A percentile compares a stretch with the other conserved stretches of the same genome.
Conservation (phyloP, 345 rosid genomes). For the Zanthoxylum bungeanum region DNA sequence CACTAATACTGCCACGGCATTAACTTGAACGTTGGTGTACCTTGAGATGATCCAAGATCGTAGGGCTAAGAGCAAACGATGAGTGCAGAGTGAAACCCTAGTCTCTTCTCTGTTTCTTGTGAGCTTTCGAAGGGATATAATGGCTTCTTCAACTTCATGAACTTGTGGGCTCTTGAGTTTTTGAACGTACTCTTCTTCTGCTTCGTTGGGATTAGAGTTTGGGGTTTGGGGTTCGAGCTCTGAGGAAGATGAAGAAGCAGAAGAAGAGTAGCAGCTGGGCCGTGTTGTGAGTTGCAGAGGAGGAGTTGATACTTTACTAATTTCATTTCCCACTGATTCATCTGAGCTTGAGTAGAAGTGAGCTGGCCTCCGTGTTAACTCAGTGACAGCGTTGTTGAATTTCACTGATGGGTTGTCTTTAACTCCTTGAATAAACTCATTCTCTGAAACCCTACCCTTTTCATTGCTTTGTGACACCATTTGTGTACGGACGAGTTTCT, state of each 20-base stretch:
- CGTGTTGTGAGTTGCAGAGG: constrained; percentile 44
- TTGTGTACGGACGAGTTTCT: constrained; percentile 39
- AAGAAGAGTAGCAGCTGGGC: constrained; percentile 65
- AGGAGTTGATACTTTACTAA: constrained; percentile 26
- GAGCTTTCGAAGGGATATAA: constrained; percentile 44
- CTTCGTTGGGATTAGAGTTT: constrained; percentile 24
- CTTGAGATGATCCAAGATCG: constrained; percentile 48
- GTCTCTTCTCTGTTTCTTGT: constrained; percentile 52
- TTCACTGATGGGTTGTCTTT: constrained; percentile 34
- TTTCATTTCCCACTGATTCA: constrained; percentile 31
- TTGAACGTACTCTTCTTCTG: constrained; percentile 43
- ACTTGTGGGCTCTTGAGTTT: constrained; percentile 53
- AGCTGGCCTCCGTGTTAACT: constrained; percentile 35
- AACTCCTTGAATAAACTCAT: constrained; percentile 32
- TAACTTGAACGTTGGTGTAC: constrained; percentile 63
- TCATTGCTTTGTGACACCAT: constrained; percentile 18
- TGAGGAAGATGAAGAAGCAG: constrained; percentile 45
- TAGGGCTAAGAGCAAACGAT: constrained; percentile 47
- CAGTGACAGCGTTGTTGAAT: constrained; percentile 43
- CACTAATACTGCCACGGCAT: constrained; percentile 68
- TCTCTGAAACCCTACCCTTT: constrained; percentile 18
- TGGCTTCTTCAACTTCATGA: constrained; percentile 58
- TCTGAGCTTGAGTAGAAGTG: constrained; percentile 50
- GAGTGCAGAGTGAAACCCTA: constrained; percentile 50
- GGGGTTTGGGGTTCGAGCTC: constrained; percentile 33